phyloP scores from a whole-genome alignment of 2,329 filamentous ascomycete species.

The Cladorrhinum sp. region DNA sequence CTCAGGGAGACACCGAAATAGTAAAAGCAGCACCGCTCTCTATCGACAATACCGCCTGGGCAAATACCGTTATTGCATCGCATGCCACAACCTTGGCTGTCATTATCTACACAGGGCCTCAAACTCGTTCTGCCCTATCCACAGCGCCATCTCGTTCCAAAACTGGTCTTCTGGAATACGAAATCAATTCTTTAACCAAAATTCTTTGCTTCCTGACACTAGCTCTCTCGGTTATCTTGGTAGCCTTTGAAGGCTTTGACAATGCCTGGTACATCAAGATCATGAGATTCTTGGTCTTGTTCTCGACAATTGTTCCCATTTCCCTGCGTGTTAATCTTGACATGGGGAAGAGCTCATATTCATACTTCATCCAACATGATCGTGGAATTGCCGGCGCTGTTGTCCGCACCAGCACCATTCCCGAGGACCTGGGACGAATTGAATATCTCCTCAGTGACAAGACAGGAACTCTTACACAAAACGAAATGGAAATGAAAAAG shows the following conservation, averaged over 20 bases:
- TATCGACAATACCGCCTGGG: constrained; percentile 98
- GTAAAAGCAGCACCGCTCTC: constrained; percentile 68
- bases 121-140: constrained; percentile 90
- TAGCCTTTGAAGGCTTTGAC: constrained; percentile 80
- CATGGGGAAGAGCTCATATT: constrained; percentile 95
- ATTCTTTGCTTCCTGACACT: constrained; percentile 89
- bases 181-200: constrained; percentile 96
- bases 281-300: constrained; percentile 95
- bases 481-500: constrained; percentile 99
- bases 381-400: constrained; percentile 86
- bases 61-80: constrained; percentile 93
- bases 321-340: constrained; percentile 94
- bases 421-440: constrained; percentile 90
- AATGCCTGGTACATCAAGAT: constrained; percentile 92
- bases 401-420: constrained; percentile 94
- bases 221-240: constrained; percentile 79
- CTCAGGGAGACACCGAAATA: constrained; percentile 32
- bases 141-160: constrained; percentile 91
- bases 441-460: constrained; percentile 97
- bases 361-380: constrained; percentile 90
- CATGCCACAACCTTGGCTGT: constrained; percentile 85
- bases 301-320: constrained; percentile 99
- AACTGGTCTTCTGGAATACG: constrained; percentile 86
- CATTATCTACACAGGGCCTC: constrained; percentile 89
- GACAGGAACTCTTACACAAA: constrained; percentile 95